These are phyloP conservation scores for Scedosporium dehoogii DNA, from an alignment of 2,329 filamentous ascomycete genomes.

Conservation along the genomic window DNA sequence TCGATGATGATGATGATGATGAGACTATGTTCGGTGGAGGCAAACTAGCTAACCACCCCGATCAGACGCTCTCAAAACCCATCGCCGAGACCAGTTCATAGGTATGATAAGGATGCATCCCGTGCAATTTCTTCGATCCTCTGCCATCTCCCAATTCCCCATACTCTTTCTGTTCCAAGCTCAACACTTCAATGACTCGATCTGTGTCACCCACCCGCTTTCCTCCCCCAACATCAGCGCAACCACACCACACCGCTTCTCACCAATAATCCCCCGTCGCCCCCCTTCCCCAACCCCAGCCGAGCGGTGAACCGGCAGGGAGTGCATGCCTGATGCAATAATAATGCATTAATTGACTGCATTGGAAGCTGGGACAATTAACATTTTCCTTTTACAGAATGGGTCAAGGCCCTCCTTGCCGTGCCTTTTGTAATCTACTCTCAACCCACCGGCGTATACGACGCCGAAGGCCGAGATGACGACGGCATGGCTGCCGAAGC, in stretches of 20 bases:
- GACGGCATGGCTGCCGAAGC: slow-evolving; percentile 68
- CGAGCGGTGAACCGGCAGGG: no score
- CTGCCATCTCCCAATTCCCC: not conserved
- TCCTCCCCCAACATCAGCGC: not conserved
- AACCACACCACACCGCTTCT: not conserved
- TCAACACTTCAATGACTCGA: not conserved
- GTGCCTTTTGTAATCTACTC: slow-evolving; percentile 96
- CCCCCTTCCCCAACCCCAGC: no score
- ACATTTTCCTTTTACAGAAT: slow-evolving; percentile 49
- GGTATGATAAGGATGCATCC: slow-evolving; percentile 31
- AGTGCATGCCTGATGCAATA: no score
- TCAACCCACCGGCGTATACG: slow-evolving; percentile 80
- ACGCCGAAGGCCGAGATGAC: slow-evolving; percentile 54
- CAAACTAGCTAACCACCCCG: not conserved
- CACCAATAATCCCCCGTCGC: not conserved
- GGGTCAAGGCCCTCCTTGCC: slow-evolving; percentile 90
- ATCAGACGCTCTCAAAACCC: slow-evolving; percentile 61
- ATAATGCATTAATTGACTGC: no score
- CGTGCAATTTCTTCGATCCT: slow-evolving; percentile 2
- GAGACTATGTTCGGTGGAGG: not conserved
- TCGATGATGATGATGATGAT: not conserved
- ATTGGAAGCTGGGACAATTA: not conserved
- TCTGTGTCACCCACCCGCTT: not conserved
- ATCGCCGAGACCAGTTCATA: slow-evolving; percentile 83
- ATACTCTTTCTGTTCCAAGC: not conserved